Evolutionary conservation across 2,329 filamentous ascomycete species (phyloP).

Genomic region (Diplodia mutila): DNA sequence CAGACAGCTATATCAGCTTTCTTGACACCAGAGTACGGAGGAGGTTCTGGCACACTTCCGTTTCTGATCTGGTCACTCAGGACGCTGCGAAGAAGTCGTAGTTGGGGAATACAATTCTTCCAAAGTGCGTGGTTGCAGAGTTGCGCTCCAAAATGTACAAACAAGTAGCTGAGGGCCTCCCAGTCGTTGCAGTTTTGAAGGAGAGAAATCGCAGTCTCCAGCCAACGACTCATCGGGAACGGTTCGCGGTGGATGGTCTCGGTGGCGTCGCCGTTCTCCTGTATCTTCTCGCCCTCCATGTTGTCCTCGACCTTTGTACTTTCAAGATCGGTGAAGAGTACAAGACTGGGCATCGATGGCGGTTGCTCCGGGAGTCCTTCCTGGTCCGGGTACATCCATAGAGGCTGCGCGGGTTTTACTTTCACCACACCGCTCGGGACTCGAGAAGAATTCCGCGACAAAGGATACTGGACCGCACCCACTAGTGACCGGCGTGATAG

Average conservation of each 20-base stretch:
- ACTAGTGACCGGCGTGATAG: not conserved
- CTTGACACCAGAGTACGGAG: constrained; percentile 74
- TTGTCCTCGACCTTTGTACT: constrained; percentile 22
- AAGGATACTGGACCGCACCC: constrained; percentile 1
- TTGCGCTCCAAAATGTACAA: constrained; percentile 85
- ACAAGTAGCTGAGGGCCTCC: constrained; percentile 89
- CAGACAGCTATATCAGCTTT: constrained; percentile 89
- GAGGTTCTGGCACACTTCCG: constrained; percentile 80
- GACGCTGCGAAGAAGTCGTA: constrained; percentile 74
- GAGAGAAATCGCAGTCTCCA: constrained; percentile 76
- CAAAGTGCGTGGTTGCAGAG: constrained; percentile 90
- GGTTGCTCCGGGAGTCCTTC: constrained; percentile 58
- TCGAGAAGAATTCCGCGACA: constrained; percentile 10
- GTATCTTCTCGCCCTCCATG: not conserved
- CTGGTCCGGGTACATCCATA: constrained; percentile 57
- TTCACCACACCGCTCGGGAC: constrained; percentile 3
- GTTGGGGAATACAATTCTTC: constrained; percentile 69
- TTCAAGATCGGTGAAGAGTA: constrained; percentile 55
- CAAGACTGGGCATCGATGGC: constrained; percentile 51
- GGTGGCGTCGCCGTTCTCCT: not conserved
- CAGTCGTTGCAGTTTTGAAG: constrained; percentile 77
- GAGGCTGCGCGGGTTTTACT: constrained; percentile 42
- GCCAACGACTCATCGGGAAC: constrained; percentile 65
- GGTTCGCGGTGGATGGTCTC: not conserved
- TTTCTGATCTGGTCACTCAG: constrained; percentile 82